phyloP scores from a whole-genome alignment of 305 asterid species.

The Stenogyne calaminthoides region DNA sequence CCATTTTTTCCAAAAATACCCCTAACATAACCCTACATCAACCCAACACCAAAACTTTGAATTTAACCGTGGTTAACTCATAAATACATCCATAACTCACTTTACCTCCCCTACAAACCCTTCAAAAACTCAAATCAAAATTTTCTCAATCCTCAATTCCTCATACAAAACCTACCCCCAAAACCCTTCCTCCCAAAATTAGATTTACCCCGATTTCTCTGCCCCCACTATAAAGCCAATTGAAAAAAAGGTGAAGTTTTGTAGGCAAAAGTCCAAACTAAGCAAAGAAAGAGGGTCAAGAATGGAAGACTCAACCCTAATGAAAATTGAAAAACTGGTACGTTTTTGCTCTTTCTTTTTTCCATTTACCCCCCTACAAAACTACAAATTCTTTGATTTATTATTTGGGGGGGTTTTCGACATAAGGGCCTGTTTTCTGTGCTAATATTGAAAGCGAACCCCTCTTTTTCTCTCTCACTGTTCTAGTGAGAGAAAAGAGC shows the following conservation, averaged over 20 bases:
- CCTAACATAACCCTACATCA: constrained; percentile 28
- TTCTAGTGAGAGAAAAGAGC: constrained; percentile 46
- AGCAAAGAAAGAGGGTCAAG: constrained; percentile 24
- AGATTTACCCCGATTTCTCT: constrained; percentile 1
- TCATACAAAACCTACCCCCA: neutral
- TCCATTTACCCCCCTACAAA: constrained; percentile 27
- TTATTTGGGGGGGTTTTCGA: constrained; percentile 20
- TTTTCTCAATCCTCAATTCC: constrained; percentile 18
- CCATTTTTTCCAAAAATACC: constrained; percentile 10
- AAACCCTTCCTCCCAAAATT: neutral
- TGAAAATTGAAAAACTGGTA: constrained; percentile 43
- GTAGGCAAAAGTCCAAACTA: constrained; percentile 19
- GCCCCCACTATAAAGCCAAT: constrained; percentile 7
- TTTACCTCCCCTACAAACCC: constrained; percentile 29
- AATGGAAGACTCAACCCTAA: constrained; percentile 36
- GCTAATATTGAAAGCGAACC: constrained; percentile 40
- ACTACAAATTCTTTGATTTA: constrained; percentile 17
- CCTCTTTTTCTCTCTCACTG: constrained; percentile 8
- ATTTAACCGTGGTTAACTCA: constrained; percentile 30
- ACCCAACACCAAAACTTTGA: constrained; percentile 29
- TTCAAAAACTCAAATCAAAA: constrained; percentile 3
- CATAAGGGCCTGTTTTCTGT: constrained; percentile 35
- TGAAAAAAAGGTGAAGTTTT: constrained; percentile 23
- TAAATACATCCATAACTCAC: constrained; percentile 32
- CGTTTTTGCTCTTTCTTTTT: constrained; percentile 33